Conservation (phyloP, 108 stramenopile genomes). For the Cyclotella choctawhatcheeana region DNA sequence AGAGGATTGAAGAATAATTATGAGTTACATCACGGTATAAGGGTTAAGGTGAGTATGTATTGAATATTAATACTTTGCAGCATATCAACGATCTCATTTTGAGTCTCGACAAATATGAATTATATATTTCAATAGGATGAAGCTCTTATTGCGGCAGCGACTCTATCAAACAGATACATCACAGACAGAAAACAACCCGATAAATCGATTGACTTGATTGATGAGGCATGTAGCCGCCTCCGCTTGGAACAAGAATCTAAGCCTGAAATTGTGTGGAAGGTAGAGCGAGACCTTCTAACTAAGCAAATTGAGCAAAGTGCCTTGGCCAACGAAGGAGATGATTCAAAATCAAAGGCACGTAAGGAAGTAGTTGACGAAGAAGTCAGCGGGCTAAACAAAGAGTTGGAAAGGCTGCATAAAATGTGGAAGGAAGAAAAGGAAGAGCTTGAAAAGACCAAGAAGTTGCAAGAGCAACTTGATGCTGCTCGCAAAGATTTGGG, state of each 20-base stretch:
- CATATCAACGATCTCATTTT: too few relatives aligned
- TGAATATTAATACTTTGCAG: too few relatives aligned
- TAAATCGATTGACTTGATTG: slow-evolving; percentile 94
- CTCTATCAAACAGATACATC: slow-evolving; percentile 93
- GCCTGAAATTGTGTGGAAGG: slow-evolving; percentile 80
- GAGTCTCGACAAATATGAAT: neutral
- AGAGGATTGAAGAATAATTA: slow-evolving; percentile 86
- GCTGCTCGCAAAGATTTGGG: slow-evolving; percentile 64
- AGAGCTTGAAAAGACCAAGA: slow-evolving; percentile 65
- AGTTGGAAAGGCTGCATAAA: slow-evolving; percentile 64
- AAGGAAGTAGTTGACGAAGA: slow-evolving; percentile 64
- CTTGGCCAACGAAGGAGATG: slow-evolving; percentile 68
- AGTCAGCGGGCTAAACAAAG: slow-evolving; percentile 68
- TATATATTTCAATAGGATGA: too few relatives aligned
- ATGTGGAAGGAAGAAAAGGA: slow-evolving; percentile 70
- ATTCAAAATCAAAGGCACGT: slow-evolving; percentile 53
- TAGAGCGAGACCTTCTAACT: slow-evolving; percentile 78
- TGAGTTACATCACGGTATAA: slow-evolving; percentile 92
- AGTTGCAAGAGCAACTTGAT: slow-evolving; percentile 79
- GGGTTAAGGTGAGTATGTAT: slow-evolving; percentile 64
- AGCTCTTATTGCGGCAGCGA: slow-evolving; percentile 93
- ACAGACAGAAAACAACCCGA: slow-evolving; percentile 93
- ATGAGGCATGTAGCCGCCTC: slow-evolving; percentile 87
- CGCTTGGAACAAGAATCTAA: slow-evolving; percentile 80
- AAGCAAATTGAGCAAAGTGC: slow-evolving; percentile 84